Percentiles rank a stretch among this genome's conserved stretches.
phyloP scores from a whole-genome alignment of 441 rosid genomes.

The Pelargonium myrrhifolium region DNA sequence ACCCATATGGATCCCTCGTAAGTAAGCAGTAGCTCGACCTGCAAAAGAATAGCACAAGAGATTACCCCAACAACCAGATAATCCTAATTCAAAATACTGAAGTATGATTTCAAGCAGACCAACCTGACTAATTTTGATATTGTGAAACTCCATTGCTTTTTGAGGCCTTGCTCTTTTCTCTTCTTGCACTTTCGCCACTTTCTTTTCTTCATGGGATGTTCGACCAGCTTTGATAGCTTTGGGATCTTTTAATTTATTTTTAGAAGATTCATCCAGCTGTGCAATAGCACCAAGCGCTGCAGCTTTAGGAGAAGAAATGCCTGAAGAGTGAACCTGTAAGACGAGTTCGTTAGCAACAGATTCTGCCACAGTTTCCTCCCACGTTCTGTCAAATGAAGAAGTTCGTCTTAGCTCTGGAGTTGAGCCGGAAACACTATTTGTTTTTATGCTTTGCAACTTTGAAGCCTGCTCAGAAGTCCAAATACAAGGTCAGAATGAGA shows the following conservation, averaged over 20 bases:
- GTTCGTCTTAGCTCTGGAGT: slow-evolving; percentile 74
- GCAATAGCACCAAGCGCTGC: slow-evolving; percentile 43
- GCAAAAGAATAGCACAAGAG: slow-evolving; percentile 17
- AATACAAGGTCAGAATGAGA: background rate
- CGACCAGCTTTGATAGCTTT: slow-evolving; percentile 62
- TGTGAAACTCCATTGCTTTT: slow-evolving; percentile 78
- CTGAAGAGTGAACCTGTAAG: slow-evolving; percentile 52
- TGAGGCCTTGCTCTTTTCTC: slow-evolving; percentile 85
- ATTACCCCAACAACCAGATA: slow-evolving; percentile 4
- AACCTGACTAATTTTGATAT: slow-evolving; percentile 97
- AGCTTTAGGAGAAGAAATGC: slow-evolving; percentile 38
- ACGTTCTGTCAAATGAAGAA: slow-evolving; percentile 85
- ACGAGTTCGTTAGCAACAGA: slow-evolving; percentile 87
- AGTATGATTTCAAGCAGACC: slow-evolving; percentile 18
- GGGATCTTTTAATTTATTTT: slow-evolving; percentile 57
- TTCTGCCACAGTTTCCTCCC: slow-evolving; percentile 97
- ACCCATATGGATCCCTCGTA: slow-evolving; percentile 85
- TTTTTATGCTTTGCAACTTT: slow-evolving; percentile 36
- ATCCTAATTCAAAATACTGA: slow-evolving; percentile 8
- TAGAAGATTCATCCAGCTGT: slow-evolving; percentile 67
- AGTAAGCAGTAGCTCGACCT: slow-evolving; percentile 86
- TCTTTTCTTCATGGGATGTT: slow-evolving; percentile 80
- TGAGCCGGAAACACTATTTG: slow-evolving; percentile 34
- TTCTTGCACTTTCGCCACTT: slow-evolving; percentile 53
- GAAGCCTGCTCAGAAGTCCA: slow-evolving; percentile 32